phyloP scores from a whole-genome alignment of 1,139 yeast species.

The Suhomyces chickasaworum region DNA sequence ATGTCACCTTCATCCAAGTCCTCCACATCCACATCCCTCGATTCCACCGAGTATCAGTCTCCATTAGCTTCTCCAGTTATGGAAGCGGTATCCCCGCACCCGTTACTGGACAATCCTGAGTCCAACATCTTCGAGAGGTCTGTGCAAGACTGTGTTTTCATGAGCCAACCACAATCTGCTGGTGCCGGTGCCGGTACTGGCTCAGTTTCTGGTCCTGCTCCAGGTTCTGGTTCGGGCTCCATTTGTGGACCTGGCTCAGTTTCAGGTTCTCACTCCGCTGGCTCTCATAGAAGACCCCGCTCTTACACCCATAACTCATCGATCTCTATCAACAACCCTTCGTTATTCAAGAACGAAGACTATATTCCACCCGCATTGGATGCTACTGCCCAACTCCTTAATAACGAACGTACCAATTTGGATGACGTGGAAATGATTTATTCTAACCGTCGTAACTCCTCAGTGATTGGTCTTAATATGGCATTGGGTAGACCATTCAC shows the following conservation, averaged over 20 bases:
- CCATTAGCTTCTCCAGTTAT: constrained; percentile 7
- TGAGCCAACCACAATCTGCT: constrained; percentile 10
- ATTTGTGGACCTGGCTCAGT: constrained; percentile 4
- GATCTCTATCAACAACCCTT: constrained; percentile 16
- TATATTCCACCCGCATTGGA: constrained; percentile 83
- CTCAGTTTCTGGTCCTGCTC: constrained; percentile 4
- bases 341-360: constrained; percentile 51
- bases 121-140: constrained; percentile 62
- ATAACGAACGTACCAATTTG: constrained; percentile 57
- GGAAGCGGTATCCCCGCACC: constrained; percentile 11
- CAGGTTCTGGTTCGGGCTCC: constrained; percentile 5
- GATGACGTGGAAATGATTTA: constrained; percentile 72
- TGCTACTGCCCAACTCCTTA: constrained; percentile 68
- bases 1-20: constrained; percentile 5
- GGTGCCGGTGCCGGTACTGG: background rate
- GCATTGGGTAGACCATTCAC: constrained; percentile 54
- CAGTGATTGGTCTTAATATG: constrained; percentile 60
- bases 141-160: constrained; percentile 49
- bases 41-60: constrained; percentile 10
- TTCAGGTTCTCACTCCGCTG: constrained; percentile 8
- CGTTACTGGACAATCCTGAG: constrained; percentile 44
- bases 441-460: constrained; percentile 61
- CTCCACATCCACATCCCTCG: constrained; percentile 7
- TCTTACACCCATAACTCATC: constrained; percentile 34
- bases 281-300: constrained; percentile 24